These are phyloP conservation scores for Tuber microsphaerosporum DNA, from an alignment of 495 filamentous ascomycete genomes.

Conservation along the genomic window DNA sequence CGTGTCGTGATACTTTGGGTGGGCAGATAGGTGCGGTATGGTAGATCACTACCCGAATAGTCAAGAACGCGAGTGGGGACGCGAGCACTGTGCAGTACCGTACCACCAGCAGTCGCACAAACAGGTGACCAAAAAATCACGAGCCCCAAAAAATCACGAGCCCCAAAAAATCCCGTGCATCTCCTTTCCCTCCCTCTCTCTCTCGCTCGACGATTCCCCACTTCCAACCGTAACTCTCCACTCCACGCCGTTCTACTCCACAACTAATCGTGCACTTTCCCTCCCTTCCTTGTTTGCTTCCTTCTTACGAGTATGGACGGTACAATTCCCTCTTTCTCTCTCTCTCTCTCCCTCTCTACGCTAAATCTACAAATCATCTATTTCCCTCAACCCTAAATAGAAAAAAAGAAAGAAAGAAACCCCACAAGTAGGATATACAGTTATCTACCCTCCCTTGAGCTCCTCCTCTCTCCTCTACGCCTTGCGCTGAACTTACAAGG, in stretches of 20 bases:
- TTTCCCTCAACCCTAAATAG: not conserved
- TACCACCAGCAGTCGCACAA: not conserved
- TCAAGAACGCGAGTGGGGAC: too few species aligned
- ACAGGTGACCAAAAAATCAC: not conserved
- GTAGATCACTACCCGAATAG: not conserved
- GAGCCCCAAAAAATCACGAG: not conserved
- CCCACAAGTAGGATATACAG: too few species aligned
- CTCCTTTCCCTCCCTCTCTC: too few species aligned
- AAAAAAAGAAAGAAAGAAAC: too few species aligned
- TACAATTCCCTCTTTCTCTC: too few species aligned
- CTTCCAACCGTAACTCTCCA: not conserved
- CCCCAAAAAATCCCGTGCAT: not conserved
- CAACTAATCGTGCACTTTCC: slow-evolving; percentile 18
- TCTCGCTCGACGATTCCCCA: not conserved
- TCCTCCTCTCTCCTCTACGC: not conserved
- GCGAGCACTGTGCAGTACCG: not conserved
- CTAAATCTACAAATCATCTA: not conserved
- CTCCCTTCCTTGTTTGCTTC: slow-evolving; percentile 9
- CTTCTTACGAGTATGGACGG: not conserved
- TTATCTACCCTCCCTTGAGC: not conserved
- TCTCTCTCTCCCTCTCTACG: too few species aligned
- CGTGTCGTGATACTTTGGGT: too few species aligned
- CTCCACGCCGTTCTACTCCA: not conserved
- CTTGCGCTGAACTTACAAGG: too few species aligned
- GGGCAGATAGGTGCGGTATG: not conserved